A percentile compares a stretch with the other conserved stretches of the same genome.
Conservation (phyloP, 345 rosid genomes). For the Hibiscus mutabilis region DNA sequence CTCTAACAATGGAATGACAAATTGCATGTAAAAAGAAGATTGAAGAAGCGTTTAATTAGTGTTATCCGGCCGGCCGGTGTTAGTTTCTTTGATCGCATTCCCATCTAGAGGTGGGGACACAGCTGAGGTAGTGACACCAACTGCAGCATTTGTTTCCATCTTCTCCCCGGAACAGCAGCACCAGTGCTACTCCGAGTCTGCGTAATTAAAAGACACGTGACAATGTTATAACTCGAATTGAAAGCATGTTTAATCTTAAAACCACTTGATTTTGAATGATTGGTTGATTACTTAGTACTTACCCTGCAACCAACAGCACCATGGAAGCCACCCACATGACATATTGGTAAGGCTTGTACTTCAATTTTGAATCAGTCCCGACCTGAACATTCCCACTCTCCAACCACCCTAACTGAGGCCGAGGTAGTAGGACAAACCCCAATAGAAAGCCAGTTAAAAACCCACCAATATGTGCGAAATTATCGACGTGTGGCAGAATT, state of each 20-base stretch:
- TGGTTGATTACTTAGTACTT: conserved; percentile 18
- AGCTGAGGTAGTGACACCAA: conserved; percentile 86
- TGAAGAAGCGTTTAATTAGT: background rate
- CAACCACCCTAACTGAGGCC: conserved; percentile 77
- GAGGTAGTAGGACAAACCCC: conserved; percentile 73
- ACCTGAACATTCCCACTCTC: conserved; percentile 39
- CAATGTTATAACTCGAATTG: background rate
- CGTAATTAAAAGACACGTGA: background rate
- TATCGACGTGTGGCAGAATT: conserved; percentile 84
- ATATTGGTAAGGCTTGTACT: conserved; percentile 72
- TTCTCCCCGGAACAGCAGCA: conserved; percentile 64
- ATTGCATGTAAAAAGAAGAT: background rate
- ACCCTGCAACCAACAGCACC: conserved; percentile 56
- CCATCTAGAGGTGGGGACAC: conserved; percentile 83
- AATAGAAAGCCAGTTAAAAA: conserved; percentile 77
- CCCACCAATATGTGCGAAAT: conserved; percentile 89
- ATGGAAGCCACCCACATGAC: conserved; percentile 46
- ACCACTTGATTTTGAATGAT: background rate
- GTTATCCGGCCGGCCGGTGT: background rate
- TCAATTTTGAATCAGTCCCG: conserved; percentile 39
- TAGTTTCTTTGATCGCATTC: conserved; percentile 36
- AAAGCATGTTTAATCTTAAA: background rate
- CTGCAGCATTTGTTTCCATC: conserved; percentile 61
- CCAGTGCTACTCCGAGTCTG: conserved; percentile 55
- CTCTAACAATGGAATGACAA: conserved; percentile 5